Evolutionary conservation across 2,329 filamentous ascomycete genomes (phyloP).

Genomic region (Aspergillus fijiensis): DNA sequence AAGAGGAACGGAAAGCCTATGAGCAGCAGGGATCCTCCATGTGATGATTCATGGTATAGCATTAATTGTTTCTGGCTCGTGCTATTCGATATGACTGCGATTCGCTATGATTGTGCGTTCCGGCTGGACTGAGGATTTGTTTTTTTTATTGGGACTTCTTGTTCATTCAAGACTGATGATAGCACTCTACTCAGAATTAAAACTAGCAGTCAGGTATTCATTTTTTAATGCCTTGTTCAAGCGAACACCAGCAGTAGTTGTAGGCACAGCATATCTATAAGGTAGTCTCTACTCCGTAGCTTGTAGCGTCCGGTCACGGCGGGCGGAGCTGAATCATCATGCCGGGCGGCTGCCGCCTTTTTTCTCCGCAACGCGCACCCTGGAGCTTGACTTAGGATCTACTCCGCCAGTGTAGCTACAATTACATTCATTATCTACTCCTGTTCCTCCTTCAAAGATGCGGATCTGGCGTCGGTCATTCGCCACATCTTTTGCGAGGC

Average conservation of each 20-base stretch:
- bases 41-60: conserved; percentile 9
- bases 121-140: background rate
- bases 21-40: conserved; percentile 24
- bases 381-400: background rate
- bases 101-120: background rate
- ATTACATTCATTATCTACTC: background rate
- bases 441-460: conserved; percentile 31
- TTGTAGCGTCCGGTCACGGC: conserved; percentile 14
- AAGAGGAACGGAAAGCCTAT: conserved; percentile 48
- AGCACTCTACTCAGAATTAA: background rate
- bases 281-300: background rate
- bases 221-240: background rate
- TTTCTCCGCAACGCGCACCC: background rate
- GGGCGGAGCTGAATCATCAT: background rate
- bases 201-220: background rate
- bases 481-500: conserved; percentile 36
- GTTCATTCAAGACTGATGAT: background rate
- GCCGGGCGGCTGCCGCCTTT: background rate
- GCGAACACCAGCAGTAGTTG: background rate
- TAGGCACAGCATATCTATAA: background rate
- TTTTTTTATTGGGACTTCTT: background rate
- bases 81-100: conserved; percentile 1
- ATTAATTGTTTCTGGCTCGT: background rate
- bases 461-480: conserved; percentile 43
- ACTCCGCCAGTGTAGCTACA: background rate